Base-by-base conservation (phyloP, 2,329 filamentous ascomycete genomes). In the Phialophora tarda region DNA sequence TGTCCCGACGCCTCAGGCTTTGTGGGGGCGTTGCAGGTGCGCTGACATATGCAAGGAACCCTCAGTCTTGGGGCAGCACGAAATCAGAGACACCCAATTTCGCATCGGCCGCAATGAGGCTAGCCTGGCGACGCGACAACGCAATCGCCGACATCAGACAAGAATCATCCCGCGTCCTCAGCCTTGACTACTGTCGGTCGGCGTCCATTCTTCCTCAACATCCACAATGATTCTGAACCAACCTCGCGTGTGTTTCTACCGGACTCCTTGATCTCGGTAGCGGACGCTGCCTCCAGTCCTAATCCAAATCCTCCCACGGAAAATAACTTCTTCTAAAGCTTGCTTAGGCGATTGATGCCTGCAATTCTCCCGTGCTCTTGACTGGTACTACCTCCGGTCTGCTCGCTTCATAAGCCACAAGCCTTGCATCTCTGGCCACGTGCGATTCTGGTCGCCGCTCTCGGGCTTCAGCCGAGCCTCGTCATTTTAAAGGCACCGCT, bases 81-180 rank as follows among this genome's bases (percentile, higher is more conserved):
- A 70, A 66, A 68, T 68, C 63, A 70, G 55, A 70, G 61, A 70
- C 64, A 66, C 41, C 57, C 67, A 70, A 68, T 63, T 68, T 66
- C 62, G 57, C 34, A 65, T 61, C 5, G 48, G 3, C 59, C 21
- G 7, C n/a, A 61, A 50, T 34, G 12, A 12, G 34, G 21, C 48
- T 61, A 61, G 59, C 23, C 24, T 28, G 28, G 3, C 51, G 8
- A 23, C 38, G n/a, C 5, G 60, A 26, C 60, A 48, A 21, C 38
- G 51, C 41, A 24, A 24, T n/a, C 23, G 56, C 41, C 56, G 41
- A 54, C 28, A 7, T 41, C 32, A 47, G 11, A 44, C 38, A 44
- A n/a, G 17, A 44, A 8, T n/a, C 38, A n/a, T 44, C 38, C 38
- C 38, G 38, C 38, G 38, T 34, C 32, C 38, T 44, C 38, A 44